Evolutionary conservation across 1,139 yeast species (phyloP).

Genomic region (Pichia sp.): DNA sequence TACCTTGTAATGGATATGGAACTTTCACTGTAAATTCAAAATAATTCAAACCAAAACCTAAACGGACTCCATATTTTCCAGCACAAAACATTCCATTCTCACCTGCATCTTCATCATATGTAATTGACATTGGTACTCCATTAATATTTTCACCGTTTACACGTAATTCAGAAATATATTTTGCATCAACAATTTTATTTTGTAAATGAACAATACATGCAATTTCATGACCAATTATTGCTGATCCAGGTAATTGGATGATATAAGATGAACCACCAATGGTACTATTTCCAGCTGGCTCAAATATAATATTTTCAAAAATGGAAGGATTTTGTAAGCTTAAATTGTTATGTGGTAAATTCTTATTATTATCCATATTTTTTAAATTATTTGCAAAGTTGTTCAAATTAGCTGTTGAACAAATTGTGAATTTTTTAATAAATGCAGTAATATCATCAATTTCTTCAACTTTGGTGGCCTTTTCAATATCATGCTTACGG

Average conservation of each 20-base stretch:
- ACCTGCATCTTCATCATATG: conserved; percentile 18
- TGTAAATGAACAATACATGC: conserved; percentile 21
- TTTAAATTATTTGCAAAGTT: conserved; percentile 4
- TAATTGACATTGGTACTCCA: conserved; percentile 22
- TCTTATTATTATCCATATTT: background rate
- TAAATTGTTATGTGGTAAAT: background rate
- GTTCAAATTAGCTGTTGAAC: conserved; percentile 8
- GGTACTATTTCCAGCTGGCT: conserved; percentile 22
- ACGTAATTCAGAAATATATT: conserved; percentile 23
- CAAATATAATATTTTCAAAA: conserved; percentile 21
- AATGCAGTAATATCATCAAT: conserved; percentile 23
- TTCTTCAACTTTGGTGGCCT: conserved; percentile 17
- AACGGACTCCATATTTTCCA: conserved; percentile 26
- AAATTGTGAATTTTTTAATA: conserved; percentile 16
- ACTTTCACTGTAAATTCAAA: conserved; percentile 26
- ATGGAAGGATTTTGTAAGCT: conserved; percentile 4
- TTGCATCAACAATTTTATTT: conserved; percentile 22
- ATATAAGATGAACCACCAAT: conserved; percentile 22
- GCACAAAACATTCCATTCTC: conserved; percentile 23
- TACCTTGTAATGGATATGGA: conserved; percentile 21
- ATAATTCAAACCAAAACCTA: conserved; percentile 29
- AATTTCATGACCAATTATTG: conserved; percentile 25
- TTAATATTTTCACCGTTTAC: conserved; percentile 24
- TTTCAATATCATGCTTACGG: conserved; percentile 22
- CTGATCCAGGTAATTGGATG: conserved; percentile 21